These are phyloP conservation scores for Clonostachys solani DNA, from an alignment of 2,329 filamentous ascomycete species.

Conservation along the genomic window DNA sequence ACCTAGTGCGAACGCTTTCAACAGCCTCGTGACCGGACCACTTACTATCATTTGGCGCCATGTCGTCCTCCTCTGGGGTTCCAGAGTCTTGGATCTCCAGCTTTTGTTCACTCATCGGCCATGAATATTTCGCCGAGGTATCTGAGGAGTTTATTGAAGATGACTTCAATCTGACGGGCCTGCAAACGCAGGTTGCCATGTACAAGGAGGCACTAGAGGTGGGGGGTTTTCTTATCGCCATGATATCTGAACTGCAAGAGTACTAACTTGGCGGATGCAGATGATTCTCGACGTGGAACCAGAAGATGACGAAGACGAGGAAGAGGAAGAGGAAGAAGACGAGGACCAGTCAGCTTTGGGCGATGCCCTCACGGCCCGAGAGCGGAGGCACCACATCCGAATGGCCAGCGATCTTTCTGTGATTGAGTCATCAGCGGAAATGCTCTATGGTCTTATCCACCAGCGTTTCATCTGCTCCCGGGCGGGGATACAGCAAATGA, in stretches of 20 bases:
- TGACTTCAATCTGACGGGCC: conserved; percentile 96
- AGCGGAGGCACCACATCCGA: conserved; percentile 74
- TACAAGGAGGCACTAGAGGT: conserved; percentile 97
- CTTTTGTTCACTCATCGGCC: conserved; percentile 90
- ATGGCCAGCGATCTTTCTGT: conserved; percentile 91
- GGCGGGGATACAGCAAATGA: conserved; percentile 97
- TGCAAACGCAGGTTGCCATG: conserved; percentile 94
- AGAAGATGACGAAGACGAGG: conserved; percentile 86
- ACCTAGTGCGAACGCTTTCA: background rate
- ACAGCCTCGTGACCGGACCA: background rate
- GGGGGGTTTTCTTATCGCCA: conserved; percentile 7
- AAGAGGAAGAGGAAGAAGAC: conserved; percentile 74
- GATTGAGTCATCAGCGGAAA: conserved; percentile 96
- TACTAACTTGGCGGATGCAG: conserved; percentile 23
- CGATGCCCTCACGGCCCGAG: conserved; percentile 56
- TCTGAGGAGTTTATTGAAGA: conserved; percentile 99
- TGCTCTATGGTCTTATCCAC: conserved; percentile 97
- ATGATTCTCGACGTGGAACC: conserved; percentile 99
- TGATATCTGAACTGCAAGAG: background rate
- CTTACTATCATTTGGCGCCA: conserved; percentile 17
- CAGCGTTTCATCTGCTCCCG: conserved; percentile 97
- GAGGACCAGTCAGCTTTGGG: conserved; percentile 60
- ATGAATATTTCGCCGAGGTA: conserved; percentile 99
- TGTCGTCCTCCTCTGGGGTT: conserved; percentile 57
- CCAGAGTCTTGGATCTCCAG: conserved; percentile 96